Percentiles rank a stretch among this genome's conserved stretches.
Conservation (phyloP, 352 stramenopile genomes). For the Phytophthora ramorum region DNA sequence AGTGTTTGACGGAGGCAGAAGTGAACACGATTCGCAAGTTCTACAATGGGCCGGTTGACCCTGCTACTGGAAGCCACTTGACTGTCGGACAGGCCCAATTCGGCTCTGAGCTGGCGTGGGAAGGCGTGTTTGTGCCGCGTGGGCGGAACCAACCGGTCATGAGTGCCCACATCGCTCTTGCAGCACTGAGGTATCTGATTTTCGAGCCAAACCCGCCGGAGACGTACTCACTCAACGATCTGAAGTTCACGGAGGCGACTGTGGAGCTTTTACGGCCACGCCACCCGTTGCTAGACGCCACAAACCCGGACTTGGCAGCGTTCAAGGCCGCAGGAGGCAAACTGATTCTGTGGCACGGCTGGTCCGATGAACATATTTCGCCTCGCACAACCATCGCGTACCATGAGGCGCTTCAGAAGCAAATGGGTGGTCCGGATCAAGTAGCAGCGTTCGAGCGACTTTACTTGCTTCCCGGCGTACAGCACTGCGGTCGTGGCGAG, state of each 20-base stretch:
- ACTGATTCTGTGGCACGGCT: slow-evolving; percentile 52
- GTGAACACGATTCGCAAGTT: slow-evolving; percentile 43
- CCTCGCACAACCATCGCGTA: slow-evolving; percentile 45
- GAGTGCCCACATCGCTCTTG: slow-evolving; percentile 39
- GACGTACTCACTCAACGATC: slow-evolving; percentile 44
- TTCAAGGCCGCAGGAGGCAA: slow-evolving; percentile 45
- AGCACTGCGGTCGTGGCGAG: slow-evolving; percentile 44
- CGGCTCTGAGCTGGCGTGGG: slow-evolving; percentile 44
- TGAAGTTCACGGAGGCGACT: slow-evolving; percentile 38
- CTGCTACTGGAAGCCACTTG: slow-evolving; percentile 27
- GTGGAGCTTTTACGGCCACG: slow-evolving; percentile 36
- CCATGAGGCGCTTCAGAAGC: slow-evolving; percentile 39
- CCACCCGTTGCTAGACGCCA: slow-evolving; percentile 43
- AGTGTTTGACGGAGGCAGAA: slow-evolving; percentile 40
- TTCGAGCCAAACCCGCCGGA: slow-evolving; percentile 37
- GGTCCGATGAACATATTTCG: slow-evolving; percentile 47
- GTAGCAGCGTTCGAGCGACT: slow-evolving; percentile 39
- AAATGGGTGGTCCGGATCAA: slow-evolving; percentile 32
- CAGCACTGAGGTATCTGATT: slow-evolving; percentile 43
- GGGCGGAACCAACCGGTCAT: slow-evolving; percentile 23
- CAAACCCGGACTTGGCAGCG: slow-evolving; percentile 38
- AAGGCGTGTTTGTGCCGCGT: slow-evolving; percentile 38
- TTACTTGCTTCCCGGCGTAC: slow-evolving; percentile 45
- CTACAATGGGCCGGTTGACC: slow-evolving; percentile 45
- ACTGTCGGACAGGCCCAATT: slow-evolving; percentile 46